Conservation (phyloP, 495 filamentous ascomycete genomes). For the Penicillium subrubescens region DNA sequence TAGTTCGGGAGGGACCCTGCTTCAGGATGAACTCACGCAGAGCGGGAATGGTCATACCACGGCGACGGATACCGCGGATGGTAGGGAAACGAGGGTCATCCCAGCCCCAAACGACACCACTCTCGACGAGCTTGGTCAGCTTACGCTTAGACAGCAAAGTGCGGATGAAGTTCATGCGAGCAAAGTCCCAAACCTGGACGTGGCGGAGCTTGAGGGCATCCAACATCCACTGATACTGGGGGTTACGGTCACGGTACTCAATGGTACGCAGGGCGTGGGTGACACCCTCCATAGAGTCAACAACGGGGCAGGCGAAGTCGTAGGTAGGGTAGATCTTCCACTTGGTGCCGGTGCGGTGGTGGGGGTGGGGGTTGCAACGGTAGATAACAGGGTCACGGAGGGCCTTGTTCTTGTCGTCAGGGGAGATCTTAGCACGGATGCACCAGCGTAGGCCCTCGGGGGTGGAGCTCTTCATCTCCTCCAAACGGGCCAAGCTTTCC, state of each 20-base stretch:
- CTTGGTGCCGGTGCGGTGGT: conserved; percentile 84
- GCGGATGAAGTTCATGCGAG: conserved; percentile 92
- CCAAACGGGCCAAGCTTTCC: conserved; percentile 77
- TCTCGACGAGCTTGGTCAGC: conserved; percentile 88
- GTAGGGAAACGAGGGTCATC: conserved; percentile 95
- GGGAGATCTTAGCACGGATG: conserved; percentile 86
- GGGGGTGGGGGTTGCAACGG: conserved; percentile 73
- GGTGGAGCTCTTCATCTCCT: conserved; percentile 84
- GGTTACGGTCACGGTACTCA: conserved; percentile 96
- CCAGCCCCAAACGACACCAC: conserved; percentile 87
- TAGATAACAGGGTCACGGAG: conserved; percentile 95
- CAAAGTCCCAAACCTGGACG: conserved; percentile 97
- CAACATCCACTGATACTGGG: conserved; percentile 96
- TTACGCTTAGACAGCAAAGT: conserved; percentile 94
- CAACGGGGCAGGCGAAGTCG: conserved; percentile 89
- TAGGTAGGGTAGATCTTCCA: conserved; percentile 99
- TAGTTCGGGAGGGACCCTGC: conserved; percentile 86
- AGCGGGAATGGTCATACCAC: conserved; percentile 89
- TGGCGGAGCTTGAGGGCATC: conserved; percentile 80
- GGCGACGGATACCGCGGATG: conserved; percentile 80
- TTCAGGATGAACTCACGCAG: conserved; percentile 91
- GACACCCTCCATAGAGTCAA: conserved; percentile 88
- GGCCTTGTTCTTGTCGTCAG: conserved; percentile 81
- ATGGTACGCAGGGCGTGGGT: conserved; percentile 95
- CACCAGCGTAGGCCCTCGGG: conserved; percentile 77